Conservation (phyloP, 2,329 filamentous ascomycete genomes). For the Pestalotiopsis sp. region DNA sequence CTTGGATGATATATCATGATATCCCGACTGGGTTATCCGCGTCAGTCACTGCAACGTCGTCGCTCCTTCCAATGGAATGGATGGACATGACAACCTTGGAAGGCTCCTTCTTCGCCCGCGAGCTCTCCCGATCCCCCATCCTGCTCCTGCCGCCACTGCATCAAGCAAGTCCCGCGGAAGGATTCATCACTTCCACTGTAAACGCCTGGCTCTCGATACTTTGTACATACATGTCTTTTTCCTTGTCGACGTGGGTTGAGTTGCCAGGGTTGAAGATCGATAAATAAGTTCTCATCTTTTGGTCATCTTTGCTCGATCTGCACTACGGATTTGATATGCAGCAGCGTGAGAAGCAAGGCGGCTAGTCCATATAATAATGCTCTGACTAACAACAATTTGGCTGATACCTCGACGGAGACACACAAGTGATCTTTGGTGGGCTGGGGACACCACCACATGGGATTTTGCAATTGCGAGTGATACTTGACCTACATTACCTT, state of each 20-base stretch:
- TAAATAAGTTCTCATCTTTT: background rate
- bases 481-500: background rate
- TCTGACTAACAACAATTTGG: background rate
- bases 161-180: background rate
- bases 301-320: background rate
- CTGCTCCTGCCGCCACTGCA: background rate
- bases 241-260: background rate
- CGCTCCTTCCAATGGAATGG: background rate
- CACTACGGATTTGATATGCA: too few species aligned
- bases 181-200: background rate
- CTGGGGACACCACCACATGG: background rate
- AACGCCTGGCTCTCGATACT: background rate
- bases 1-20: background rate
- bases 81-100: background rate
- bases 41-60: background rate
- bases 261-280: background rate
- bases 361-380: background rate
- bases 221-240: background rate
- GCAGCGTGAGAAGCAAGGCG: too few species aligned
- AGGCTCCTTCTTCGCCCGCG: background rate
- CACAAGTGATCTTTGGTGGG: background rate
- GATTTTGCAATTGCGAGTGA: background rate
- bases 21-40: background rate
- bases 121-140: background rate
- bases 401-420: conserved; percentile 5